Evolutionary conservation across 345 rosid genomes (phyloP).

Genomic region (Dipteronia dyeriana): DNA sequence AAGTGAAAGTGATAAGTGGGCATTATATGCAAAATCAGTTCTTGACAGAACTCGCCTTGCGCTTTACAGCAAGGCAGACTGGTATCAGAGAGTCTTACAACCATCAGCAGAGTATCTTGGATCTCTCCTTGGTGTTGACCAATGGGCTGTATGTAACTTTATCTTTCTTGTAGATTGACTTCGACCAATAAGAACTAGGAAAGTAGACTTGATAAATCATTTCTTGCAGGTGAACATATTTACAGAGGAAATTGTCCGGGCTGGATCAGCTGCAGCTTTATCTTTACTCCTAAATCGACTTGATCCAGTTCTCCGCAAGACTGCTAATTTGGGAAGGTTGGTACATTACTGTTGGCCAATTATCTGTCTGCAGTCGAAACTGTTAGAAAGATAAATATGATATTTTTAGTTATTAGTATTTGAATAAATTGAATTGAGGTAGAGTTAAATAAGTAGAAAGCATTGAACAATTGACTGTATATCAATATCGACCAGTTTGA

Average conservation of each 20-base stretch:
- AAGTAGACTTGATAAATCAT: neutral
- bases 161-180: slow-evolving; percentile 7
- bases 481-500: slow-evolving; percentile 11
- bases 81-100: slow-evolving; percentile 80
- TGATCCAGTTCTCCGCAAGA: slow-evolving; percentile 93
- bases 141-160: slow-evolving; percentile 72
- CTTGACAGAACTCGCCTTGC: slow-evolving; percentile 95
- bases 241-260: slow-evolving; percentile 95
- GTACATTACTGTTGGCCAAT: slow-evolving; percentile 22
- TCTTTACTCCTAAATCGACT: slow-evolving; percentile 86
- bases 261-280: slow-evolving; percentile 94
- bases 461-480: slow-evolving; percentile 5
- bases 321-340: slow-evolving; percentile 96
- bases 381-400: neutral
- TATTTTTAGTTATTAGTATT: slow-evolving; percentile 3
- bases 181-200: neutral
- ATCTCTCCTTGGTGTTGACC: slow-evolving; percentile 78
- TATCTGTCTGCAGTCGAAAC: slow-evolving; percentile 6
- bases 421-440: slow-evolving; percentile 1
- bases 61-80: slow-evolving; percentile 85
- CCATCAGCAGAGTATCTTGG: slow-evolving; percentile 98
- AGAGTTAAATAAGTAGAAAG: slow-evolving; percentile 5
- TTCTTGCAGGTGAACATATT: slow-evolving; percentile 72
- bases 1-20: slow-evolving; percentile 67
- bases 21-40: slow-evolving; percentile 88